Conservation (phyloP, 2,329 filamentous ascomycete species). For the Phaeosphaeriaceae sp. region DNA sequence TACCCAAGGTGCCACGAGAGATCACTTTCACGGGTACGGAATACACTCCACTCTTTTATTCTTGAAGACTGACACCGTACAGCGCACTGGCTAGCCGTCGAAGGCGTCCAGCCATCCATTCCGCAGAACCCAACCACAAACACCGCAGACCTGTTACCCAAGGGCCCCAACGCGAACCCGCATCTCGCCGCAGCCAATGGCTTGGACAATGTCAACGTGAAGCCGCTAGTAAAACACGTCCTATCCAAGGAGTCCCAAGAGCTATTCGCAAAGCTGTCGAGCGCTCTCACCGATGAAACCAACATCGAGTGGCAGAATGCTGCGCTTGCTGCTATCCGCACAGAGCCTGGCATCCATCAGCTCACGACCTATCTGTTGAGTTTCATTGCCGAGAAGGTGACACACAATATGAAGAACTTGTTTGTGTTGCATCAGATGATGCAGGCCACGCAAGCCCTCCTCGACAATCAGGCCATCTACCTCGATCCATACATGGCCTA, state of each 20-base stretch:
- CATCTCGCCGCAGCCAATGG: slow-evolving; percentile 83
- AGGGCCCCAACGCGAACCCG: slow-evolving; percentile 86
- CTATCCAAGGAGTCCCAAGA: slow-evolving; percentile 94
- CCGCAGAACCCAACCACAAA: slow-evolving; percentile 92
- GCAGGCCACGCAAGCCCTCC: slow-evolving; percentile 83
- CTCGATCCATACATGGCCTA: slow-evolving; percentile 71
- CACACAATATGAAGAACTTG: slow-evolving; percentile 87
- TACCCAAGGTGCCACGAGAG: slow-evolving; percentile 94
- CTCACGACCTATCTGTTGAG: slow-evolving; percentile 96
- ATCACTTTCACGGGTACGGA: slow-evolving; percentile 83
- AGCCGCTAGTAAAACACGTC: slow-evolving; percentile 93
- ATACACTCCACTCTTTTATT: neutral
- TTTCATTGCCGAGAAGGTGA: slow-evolving; percentile 95
- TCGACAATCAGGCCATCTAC: slow-evolving; percentile 83
- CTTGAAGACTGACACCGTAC: slow-evolving; percentile 17
- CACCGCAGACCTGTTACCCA: slow-evolving; percentile 88
- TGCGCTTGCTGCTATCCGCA: slow-evolving; percentile 81
- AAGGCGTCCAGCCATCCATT: slow-evolving; percentile 95
- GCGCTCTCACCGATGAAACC: slow-evolving; percentile 84
- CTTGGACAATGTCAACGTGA: slow-evolving; percentile 81
- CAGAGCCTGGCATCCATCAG: slow-evolving; percentile 93
- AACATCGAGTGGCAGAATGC: slow-evolving; percentile 87
- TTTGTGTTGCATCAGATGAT: slow-evolving; percentile 93
- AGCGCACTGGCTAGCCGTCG: slow-evolving; percentile 97
- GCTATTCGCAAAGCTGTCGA: slow-evolving; percentile 95